Evolutionary conservation across 768 basidiomycete species (phyloP), one percentile per base, ranked within the genome.

Genomic region (Leccinum imitatum): DNA sequence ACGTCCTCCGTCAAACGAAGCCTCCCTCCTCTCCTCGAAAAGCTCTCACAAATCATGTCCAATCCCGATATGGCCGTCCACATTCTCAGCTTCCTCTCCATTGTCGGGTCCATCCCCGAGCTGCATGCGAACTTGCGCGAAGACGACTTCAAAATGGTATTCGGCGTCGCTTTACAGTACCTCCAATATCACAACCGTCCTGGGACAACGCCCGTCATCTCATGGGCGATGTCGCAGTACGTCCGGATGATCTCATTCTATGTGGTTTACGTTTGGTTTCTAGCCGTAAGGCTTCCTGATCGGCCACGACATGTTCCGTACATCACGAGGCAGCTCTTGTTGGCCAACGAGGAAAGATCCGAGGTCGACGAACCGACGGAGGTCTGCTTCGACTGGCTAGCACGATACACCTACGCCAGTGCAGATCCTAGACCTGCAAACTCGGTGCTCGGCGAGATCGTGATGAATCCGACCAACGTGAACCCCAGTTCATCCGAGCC

Each of bases 311-410:
- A 96, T 69, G 83, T 98, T 30, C 83, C 86, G 30, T 94, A 89
- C 75, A 94, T 99, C 71, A 89, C 90, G 1, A 82, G 90, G 9
- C 90, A 94, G 64, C 82, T 99, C 1, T 78, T 95, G 9, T 79
- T 94, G 25, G 94, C 93, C 14, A 94, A 94, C 74, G 89, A 91
- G 60, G 87, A 84, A 14, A 84, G 83, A 56, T 76, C 77, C 2
- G 80, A 84, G 44, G 78, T 95, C 6, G 97, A 98, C 71, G 93
- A 91, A 60, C 87, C 89, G 27, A 92, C 95, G 0, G 93, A 98
- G 70, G 96, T 98, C 37, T 96, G 93, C 74, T 95, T 98, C 69
- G 97, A 99, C 72, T 98, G 95, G 94, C 81, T 99, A 17, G 90
- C 93, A 10, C 82, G 97, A 17, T 97, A 97, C 71, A 90, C 96